Evolutionary conservation across 441 rosid species (phyloP).

Genomic region (Euphorbia corollata): DNA sequence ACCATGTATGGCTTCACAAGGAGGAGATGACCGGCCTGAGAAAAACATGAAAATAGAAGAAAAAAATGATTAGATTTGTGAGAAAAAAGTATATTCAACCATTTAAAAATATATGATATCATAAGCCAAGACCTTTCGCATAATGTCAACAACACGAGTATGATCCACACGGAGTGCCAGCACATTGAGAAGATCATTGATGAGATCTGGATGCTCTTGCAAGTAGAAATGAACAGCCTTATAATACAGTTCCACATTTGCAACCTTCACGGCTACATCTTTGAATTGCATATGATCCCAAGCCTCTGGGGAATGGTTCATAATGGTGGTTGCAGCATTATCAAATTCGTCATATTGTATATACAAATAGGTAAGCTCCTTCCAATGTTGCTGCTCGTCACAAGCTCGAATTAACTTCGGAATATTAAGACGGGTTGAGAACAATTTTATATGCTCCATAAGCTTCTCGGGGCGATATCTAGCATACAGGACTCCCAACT

Average conservation of each 20-base stretch:
- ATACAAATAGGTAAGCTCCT: slow-evolving; percentile 84
- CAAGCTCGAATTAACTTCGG: slow-evolving; percentile 98
- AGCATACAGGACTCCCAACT: slow-evolving; percentile 96
- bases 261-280: slow-evolving; percentile 86
- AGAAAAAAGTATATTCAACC: background rate
- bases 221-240: slow-evolving; percentile 98
- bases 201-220: slow-evolving; percentile 97
- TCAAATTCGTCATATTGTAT: slow-evolving; percentile 94
- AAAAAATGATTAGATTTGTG: slow-evolving; percentile 10
- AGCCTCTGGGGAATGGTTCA: slow-evolving; percentile 99
- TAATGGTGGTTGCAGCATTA: slow-evolving; percentile 96
- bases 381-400: slow-evolving; percentile 99
- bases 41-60: slow-evolving; percentile 4
- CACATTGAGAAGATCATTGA: slow-evolving; percentile 90
- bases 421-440: slow-evolving; percentile 95
- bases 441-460: slow-evolving; percentile 98
- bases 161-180: slow-evolving; percentile 94
- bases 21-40: slow-evolving; percentile 91
- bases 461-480: slow-evolving; percentile 96
- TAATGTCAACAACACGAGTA: slow-evolving; percentile 93
- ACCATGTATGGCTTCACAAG: slow-evolving; percentile 98
- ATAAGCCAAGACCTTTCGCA: slow-evolving; percentile 72
- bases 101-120: background rate
- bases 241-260: slow-evolving; percentile 90
- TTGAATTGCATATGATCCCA: slow-evolving; percentile 99